phyloP scores from a whole-genome alignment of 768 basidiomycete genomes.

The Trametes cubensis region DNA sequence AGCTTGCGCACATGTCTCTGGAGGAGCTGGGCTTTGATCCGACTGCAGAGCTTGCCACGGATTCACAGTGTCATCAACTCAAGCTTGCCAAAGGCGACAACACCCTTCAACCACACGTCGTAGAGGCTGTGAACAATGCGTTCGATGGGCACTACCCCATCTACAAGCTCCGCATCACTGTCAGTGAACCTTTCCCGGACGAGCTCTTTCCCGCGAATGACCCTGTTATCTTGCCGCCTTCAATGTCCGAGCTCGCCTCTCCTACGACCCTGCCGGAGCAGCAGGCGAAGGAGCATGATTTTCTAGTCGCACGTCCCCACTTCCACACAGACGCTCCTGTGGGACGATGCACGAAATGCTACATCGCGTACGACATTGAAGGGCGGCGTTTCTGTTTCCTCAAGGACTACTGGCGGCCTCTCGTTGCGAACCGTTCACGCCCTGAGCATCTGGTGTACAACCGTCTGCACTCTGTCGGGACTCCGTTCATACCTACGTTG shows the following conservation, averaged over 20 bases:
- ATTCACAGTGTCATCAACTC: not conserved
- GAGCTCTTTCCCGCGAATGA: too few relatives aligned
- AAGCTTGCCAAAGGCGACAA: too few relatives aligned
- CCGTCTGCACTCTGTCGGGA: not conserved
- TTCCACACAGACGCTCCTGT: not conserved
- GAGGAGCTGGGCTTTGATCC: constrained; percentile 6
- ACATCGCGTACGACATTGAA: constrained; percentile 7
- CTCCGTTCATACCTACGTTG: constrained; percentile 1
- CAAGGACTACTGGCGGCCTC: constrained; percentile 22
- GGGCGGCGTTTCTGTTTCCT: constrained; percentile 7
- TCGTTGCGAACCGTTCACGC: not conserved
- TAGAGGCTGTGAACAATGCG: too few relatives aligned
- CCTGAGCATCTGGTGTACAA: constrained; percentile 17
- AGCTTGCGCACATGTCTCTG: not conserved
- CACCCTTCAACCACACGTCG: too few relatives aligned
- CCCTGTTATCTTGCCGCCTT: too few relatives aligned
- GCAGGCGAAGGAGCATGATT: not conserved
- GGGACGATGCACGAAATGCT: constrained; percentile 12
- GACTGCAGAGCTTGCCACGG: constrained; percentile 4
- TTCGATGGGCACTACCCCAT: too few relatives aligned
- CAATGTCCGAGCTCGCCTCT: too few relatives aligned
- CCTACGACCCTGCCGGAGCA: too few relatives aligned
- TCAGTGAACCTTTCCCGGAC: too few relatives aligned
- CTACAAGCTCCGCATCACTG: too few relatives aligned
- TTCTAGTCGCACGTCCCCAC: constrained; percentile 12